A percentile compares a stretch with the other conserved stretches of the same genome.
Evolutionary conservation across 1,284 basidiomycete species (phyloP).

Genomic region (Microbotryum intermedium): DNA sequence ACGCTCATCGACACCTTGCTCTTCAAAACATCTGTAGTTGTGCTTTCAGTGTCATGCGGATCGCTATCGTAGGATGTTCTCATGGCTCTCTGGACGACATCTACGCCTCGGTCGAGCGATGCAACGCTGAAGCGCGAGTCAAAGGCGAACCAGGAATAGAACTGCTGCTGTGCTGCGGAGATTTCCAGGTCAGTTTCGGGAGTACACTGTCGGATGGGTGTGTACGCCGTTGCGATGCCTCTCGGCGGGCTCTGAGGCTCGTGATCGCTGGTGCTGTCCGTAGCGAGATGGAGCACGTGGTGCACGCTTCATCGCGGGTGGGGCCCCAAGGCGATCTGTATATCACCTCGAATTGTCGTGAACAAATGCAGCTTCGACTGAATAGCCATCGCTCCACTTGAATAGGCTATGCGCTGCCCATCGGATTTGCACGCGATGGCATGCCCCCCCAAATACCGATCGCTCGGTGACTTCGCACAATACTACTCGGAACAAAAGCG

Average conservation of each 20-base stretch:
- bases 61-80: slow-evolving; percentile 91
- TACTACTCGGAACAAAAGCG: slow-evolving; percentile 76
- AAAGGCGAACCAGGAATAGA: slow-evolving; percentile 51
- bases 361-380: background rate
- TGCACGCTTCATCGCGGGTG: background rate
- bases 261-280: background rate
- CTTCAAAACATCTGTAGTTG: no score
- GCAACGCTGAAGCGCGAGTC: slow-evolving; percentile 52
- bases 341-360: background rate
- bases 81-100: slow-evolving; percentile 83
- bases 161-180: slow-evolving; percentile 82
- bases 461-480: slow-evolving; percentile 73
- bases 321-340: background rate
- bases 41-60: slow-evolving; percentile 42
- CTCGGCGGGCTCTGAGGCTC: no score
- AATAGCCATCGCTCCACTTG: background rate
- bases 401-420: slow-evolving; percentile 67
- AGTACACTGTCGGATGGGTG: background rate
- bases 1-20: no score
- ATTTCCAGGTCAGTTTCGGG: slow-evolving; percentile 58
- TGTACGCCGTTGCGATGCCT: no score
- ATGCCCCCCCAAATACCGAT: slow-evolving; percentile 79
- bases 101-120: slow-evolving; percentile 64
- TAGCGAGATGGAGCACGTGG: background rate
- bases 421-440: slow-evolving; percentile 83